phyloP scores from a whole-genome alignment of 192 early-diverging fungal species.

The Podochytrium sp. region DNA sequence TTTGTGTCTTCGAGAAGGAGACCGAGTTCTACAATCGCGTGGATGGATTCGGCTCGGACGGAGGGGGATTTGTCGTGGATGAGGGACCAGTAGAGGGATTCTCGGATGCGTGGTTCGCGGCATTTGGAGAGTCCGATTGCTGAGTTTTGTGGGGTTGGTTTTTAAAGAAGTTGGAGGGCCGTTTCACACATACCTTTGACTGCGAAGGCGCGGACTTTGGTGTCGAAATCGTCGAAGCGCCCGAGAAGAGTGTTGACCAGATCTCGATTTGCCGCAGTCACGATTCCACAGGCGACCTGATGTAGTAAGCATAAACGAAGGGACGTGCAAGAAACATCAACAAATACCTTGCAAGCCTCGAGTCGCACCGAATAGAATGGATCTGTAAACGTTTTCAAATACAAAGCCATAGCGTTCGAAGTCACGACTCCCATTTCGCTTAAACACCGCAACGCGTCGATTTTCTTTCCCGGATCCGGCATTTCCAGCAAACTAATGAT shows the following conservation, averaged over 20 bases:
- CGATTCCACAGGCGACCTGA: conserved; percentile 49
- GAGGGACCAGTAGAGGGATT: conserved; percentile 48
- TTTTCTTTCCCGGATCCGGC: conserved; percentile 44
- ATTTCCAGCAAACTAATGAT: conserved; percentile 42
- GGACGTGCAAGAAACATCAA: neutral
- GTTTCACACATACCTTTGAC: conserved; percentile 49
- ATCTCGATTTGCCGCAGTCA: conserved; percentile 29
- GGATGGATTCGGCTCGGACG: conserved; percentile 54
- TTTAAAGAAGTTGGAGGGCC: neutral
- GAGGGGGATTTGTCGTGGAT: conserved; percentile 44
- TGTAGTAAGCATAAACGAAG: neutral
- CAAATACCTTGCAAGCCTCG: conserved; percentile 56
- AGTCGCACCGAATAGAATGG: conserved; percentile 47
- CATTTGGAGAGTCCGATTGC: conserved; percentile 45
- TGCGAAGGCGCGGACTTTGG: conserved; percentile 49
- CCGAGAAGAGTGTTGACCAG: conserved; percentile 46
- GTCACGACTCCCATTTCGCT: conserved; percentile 38
- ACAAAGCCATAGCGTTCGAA: conserved; percentile 26
- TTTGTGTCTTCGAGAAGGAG: conserved; percentile 34
- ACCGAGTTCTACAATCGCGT: conserved; percentile 38
- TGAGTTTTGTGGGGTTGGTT: neutral
- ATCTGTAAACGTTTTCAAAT: conserved; percentile 46
- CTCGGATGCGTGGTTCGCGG: conserved; percentile 44
- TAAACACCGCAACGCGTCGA: conserved; percentile 50
- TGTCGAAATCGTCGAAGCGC: conserved; percentile 42